These are phyloP conservation scores for Groenewaldozyma sp. DNA, from an alignment of 1,139 yeast species.

Conservation along the genomic window DNA sequence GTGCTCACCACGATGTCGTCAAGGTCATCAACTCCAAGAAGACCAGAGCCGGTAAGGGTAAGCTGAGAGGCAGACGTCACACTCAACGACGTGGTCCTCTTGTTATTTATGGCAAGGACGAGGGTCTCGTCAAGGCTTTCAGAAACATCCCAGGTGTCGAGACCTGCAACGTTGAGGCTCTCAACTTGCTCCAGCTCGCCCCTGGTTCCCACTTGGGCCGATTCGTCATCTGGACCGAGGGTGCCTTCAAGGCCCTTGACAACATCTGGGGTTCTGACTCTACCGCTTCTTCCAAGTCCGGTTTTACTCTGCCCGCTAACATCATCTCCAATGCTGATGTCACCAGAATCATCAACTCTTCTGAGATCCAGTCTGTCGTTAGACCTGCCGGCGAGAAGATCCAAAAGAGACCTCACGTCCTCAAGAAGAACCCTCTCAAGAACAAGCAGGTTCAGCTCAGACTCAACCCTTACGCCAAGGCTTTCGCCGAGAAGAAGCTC, in stretches of 20 bases:
- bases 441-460: slow-evolving; percentile 97
- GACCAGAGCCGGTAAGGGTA: slow-evolving; percentile 99
- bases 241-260: slow-evolving; percentile 96
- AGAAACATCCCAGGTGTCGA: slow-evolving; percentile 99
- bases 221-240: slow-evolving; percentile 98
- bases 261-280: slow-evolving; percentile 94
- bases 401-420: slow-evolving; percentile 91
- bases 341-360: slow-evolving; percentile 96
- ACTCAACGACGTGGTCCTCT: slow-evolving; percentile 99
- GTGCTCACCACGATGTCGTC: slow-evolving; percentile 98
- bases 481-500: slow-evolving; percentile 82
- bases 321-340: slow-evolving; percentile 93
- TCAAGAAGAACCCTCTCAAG: slow-evolving; percentile 99
- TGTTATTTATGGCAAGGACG: slow-evolving; percentile 96
- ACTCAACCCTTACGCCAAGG: slow-evolving; percentile 99
- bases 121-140: slow-evolving; percentile 96
- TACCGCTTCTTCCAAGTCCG: slow-evolving; percentile 75
- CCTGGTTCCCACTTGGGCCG: slow-evolving; percentile 99
- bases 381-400: slow-evolving; percentile 94
- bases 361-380: slow-evolving; percentile 96
- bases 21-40: slow-evolving; percentile 98
- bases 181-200: slow-evolving; percentile 97
- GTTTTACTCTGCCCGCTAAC: slow-evolving; percentile 90
- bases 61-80: slow-evolving; percentile 99
- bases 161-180: slow-evolving; percentile 84